Evolutionary conservation across 805 yeast species (phyloP), one percentile per base, ranked within the genome.

Genomic region (Hermanozyma aechmeae): DNA sequence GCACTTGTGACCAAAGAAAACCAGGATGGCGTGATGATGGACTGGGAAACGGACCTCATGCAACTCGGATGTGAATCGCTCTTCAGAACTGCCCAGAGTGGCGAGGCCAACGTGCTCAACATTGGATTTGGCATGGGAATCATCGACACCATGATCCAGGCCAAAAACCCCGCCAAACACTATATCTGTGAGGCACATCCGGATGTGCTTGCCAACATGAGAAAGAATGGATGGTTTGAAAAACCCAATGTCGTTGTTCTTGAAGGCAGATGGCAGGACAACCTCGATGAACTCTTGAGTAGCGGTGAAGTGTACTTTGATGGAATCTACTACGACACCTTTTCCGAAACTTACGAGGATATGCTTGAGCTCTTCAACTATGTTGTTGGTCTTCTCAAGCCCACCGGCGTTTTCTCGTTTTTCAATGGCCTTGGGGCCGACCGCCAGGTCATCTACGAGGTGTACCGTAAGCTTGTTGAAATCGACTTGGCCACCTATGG

Each of bases 101-200:
- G 61, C 7, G 66, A 61, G 23, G 42, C 65, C 13, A 68, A 61
- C 23, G 74, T 89, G 2, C 59, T 89, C 21, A 87, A 87, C 45
- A 82, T 87, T 23, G 97, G 97, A 0, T 87, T 89, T 50, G 97
- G 97, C 2, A 84, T 87, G 96, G 97, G 97, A 2, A 89, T 87
- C 30, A 86, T 87, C 30, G 97, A 87, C 50, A 58, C 73, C 1
- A 73, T 78, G 68, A 81, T 87, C 35, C 50, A 49, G 10, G 42
- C 37, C 12, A 57, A 53, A 25, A 45, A 43, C 13, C 89, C 87
- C 14, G 61, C 73, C 3, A 70, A 66, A 37, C 97, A 87, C 50
- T 87, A 84, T 52, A 89, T 87, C 24, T 77, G 84, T 34, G 97
- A 87, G 52, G 96, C 96, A 0, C 97, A 87, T 48, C 96, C 96